Evolutionary conservation across 179 eudicot genomes (phyloP).

Genomic region (Gypsophila paniculata): DNA sequence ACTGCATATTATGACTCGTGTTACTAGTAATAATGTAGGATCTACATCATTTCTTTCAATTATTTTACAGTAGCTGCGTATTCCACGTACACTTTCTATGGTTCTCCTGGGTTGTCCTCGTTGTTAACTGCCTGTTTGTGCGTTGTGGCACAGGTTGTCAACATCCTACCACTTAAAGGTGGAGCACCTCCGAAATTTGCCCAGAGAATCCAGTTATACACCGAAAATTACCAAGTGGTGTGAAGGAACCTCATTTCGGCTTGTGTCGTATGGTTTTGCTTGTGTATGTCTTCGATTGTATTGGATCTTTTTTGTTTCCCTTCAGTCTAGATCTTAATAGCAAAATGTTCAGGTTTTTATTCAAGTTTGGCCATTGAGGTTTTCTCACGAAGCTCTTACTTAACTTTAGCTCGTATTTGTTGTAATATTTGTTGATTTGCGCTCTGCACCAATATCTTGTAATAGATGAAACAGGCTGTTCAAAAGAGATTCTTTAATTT

Average conservation of each 20-base stretch:
- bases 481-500: no score
- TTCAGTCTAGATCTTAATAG: slow-evolving; percentile 11
- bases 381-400: neutral
- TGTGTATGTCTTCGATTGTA: slow-evolving; percentile 7
- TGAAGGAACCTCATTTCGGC: slow-evolving; percentile 29
- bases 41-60: neutral
- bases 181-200: slow-evolving; percentile 72
- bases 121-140: neutral
- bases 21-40: neutral
- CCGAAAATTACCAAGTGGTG: slow-evolving; percentile 80
- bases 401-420: neutral
- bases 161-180: slow-evolving; percentile 64
- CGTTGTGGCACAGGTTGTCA: slow-evolving; percentile 42
- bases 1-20: neutral
- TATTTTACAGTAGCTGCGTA: no score
- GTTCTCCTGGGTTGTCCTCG: neutral
- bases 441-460: neutral
- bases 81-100: neutral
- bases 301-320: neutral
- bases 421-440: neutral
- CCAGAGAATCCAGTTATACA: slow-evolving; percentile 59
- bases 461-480: neutral
- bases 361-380: neutral
- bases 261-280: slow-evolving; percentile 9
- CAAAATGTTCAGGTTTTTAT: slow-evolving; percentile 8